Evolutionary conservation across 2,329 filamentous ascomycete genomes (phyloP), one percentile per base, ranked within the genome.

Genomic region (Plenodomus biglobosus): DNA sequence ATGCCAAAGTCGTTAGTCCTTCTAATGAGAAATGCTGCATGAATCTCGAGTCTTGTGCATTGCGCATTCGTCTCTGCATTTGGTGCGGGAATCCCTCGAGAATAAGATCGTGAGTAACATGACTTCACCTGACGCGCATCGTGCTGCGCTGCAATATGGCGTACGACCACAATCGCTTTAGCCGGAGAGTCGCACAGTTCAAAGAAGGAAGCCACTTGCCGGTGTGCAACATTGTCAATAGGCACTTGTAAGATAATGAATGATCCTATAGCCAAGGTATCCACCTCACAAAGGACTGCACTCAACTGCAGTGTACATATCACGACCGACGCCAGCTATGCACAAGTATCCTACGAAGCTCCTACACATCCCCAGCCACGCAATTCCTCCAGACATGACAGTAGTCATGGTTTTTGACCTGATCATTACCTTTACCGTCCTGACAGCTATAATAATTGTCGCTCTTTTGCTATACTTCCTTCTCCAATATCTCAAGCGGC

Each of bases 401-500:
- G 40, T 19, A 15, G 38, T 40, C 27, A 30, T 40, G 3, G 40
- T 39, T 0, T 24, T 41, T 0, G 44, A 57, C 3, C 47, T 63
- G 2, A 53, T 61, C 41, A 38, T 57, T 13, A 46, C 53, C 8
- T 49, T 63, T 1, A 48, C 56, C n/a, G 40, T 57, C 10, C 36
- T 63, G 6, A 50, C 44, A 5, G 53, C 53, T 35, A 42, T 40
- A 0, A 42, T 61, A 20, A 47, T 63, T 20, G 41, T 48, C 22
- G 30, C 58, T 20, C 36, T 63, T 7, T n/a, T 58, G 16, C n/a
- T 53, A n/a, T 61, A 52, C 50, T 30, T 61, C 3, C 16, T 51
- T 15, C 45, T 52, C 15, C 48, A 48, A 35, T 49, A 44, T 38
- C 41, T 45, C 40, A 55, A 48, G 8, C 46, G 50, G n/a, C 18